phyloP scores from a whole-genome alignment of 306 rosid genomes.

The Comarum palustre region DNA sequence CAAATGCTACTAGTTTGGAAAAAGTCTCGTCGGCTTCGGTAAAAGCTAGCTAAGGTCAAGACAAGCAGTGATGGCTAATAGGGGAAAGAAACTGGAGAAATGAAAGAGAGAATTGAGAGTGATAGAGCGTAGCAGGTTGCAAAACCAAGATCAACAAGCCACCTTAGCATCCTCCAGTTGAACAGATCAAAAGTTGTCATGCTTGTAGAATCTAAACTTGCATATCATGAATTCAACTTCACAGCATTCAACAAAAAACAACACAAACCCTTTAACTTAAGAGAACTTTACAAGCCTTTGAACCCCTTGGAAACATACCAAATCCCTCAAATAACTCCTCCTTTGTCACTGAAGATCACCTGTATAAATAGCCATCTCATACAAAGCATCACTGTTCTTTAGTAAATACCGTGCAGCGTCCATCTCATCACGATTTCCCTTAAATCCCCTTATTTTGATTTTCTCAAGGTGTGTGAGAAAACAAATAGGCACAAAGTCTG shows the following conservation, averaged over 20 bases:
- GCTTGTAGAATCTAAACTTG: background rate
- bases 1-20: background rate
- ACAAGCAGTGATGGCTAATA: no score
- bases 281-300: background rate
- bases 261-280: background rate
- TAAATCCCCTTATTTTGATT: background rate
- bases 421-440: background rate
- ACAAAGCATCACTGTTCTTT: background rate
- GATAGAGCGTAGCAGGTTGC: background rate
- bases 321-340: background rate
- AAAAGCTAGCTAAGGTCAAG: background rate
- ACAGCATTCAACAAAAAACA: background rate
- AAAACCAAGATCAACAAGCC: background rate
- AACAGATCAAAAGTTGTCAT: background rate
- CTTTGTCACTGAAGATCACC: background rate
- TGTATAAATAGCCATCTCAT: background rate
- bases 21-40: background rate
- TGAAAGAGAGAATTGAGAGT: background rate
- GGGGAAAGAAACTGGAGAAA: background rate
- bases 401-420: background rate
- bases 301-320: background rate
- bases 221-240: background rate
- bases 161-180: background rate
- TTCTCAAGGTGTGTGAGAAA: background rate
- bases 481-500: background rate